Percentiles rank a stretch among this genome's conserved stretches.
Conservation (phyloP, 441 rosid genomes). For the Adansonia rubrostipa region DNA sequence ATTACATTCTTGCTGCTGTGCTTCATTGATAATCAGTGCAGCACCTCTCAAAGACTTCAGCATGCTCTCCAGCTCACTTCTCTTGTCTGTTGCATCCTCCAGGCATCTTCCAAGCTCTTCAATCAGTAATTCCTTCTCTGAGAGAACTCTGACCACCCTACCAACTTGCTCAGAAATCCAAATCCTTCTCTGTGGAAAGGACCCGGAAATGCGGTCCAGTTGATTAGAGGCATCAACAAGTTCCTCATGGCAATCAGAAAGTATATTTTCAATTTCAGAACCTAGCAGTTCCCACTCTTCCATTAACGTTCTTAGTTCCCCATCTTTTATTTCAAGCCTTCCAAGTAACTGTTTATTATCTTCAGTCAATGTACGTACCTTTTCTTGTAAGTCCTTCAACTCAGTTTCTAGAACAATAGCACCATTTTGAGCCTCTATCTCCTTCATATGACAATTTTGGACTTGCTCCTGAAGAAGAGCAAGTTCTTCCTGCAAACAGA, state of each 20-base stretch:
- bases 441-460: slow-evolving; percentile 70
- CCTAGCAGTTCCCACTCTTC: slow-evolving; percentile 84
- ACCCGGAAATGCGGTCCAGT: slow-evolving; percentile 67
- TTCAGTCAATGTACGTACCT: slow-evolving; percentile 47
- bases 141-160: slow-evolving; percentile 59
- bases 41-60: slow-evolving; percentile 91
- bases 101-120: slow-evolving; percentile 85
- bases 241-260: slow-evolving; percentile 72
- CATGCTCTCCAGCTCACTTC: slow-evolving; percentile 79
- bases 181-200: slow-evolving; percentile 79
- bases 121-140: slow-evolving; percentile 77
- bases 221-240: slow-evolving; percentile 76
- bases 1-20: slow-evolving; percentile 80
- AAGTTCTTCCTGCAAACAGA: slow-evolving; percentile 95
- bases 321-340: slow-evolving; percentile 66
- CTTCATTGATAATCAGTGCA: slow-evolving; percentile 81
- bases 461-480: slow-evolving; percentile 82
- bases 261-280: slow-evolving; percentile 78
- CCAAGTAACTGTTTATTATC: slow-evolving; percentile 63
- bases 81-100: slow-evolving; percentile 79
- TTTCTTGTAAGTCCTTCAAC: slow-evolving; percentile 63
- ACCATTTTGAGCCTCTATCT: slow-evolving; percentile 54
- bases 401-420: slow-evolving; percentile 53
- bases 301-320: slow-evolving; percentile 54
- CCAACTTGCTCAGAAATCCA: slow-evolving; percentile 94